Conservation (phyloP, 768 basidiomycete species). For the Pleurotus djamor region DNA sequence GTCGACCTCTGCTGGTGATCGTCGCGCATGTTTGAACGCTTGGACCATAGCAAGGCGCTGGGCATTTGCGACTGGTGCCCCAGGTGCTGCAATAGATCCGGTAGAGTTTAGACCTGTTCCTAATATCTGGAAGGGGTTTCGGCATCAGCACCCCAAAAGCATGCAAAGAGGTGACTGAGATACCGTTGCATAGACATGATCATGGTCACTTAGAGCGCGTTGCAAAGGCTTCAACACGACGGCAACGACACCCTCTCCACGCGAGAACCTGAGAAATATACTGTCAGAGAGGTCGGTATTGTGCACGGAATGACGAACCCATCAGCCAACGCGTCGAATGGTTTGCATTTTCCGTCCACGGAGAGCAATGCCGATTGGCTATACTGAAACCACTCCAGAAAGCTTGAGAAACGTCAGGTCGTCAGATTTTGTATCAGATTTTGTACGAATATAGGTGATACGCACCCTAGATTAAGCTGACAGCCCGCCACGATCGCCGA, state of each 20-base stretch:
- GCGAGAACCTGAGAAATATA: slow-evolving; percentile 25
- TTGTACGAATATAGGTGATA: background rate
- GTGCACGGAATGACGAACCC: slow-evolving; percentile 24
- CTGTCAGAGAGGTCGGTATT: background rate
- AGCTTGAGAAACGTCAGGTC: slow-evolving; percentile 15
- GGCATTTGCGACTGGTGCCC: no score
- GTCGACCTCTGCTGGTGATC: no score
- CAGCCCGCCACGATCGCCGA: slow-evolving; percentile 44
- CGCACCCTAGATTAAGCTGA: slow-evolving; percentile 37
- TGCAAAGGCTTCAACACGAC: slow-evolving; percentile 38
- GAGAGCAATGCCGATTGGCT: slow-evolving; percentile 33
- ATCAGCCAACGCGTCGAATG: slow-evolving; percentile 40
- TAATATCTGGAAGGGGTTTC: no score
- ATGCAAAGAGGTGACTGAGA: no score
- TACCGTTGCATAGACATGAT: slow-evolving; percentile 39
- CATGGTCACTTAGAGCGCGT: slow-evolving; percentile 32
- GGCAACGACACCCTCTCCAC: slow-evolving; percentile 34
- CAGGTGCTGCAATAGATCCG: no score
- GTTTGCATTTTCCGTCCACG: slow-evolving; percentile 38
- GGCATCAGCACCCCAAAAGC: no score
- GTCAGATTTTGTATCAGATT: background rate
- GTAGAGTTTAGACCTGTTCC: no score
- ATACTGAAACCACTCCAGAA: slow-evolving; percentile 33
- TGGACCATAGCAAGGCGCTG: no score
- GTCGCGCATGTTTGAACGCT: no score